phyloP scores from a whole-genome alignment of 1,284 basidiomycete species.

The Cutaneotrichosporon mucoides region DNA sequence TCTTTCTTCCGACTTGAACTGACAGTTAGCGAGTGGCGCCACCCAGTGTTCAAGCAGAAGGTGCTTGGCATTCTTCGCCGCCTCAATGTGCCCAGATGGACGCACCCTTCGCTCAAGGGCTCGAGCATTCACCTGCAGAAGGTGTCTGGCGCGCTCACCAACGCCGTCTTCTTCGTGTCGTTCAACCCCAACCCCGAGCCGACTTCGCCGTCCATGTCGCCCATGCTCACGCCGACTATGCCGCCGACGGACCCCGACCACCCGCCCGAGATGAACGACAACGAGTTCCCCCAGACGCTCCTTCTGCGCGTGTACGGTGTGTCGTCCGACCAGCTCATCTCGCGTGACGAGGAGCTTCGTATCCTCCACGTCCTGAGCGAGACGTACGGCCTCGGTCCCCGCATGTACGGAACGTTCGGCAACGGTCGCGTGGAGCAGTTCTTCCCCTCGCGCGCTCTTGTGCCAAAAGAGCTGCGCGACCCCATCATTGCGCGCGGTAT shows the following conservation, averaged over 20 bases:
- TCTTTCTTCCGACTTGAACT: neutral
- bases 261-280: conserved; percentile 28
- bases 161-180: conserved; percentile 88
- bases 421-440: conserved; percentile 92
- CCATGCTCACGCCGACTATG: conserved; percentile 46
- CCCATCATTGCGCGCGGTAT: conserved; percentile 73
- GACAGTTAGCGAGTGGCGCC: conserved; percentile 41
- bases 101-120: conserved; percentile 43
- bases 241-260: conserved; percentile 38
- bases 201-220: conserved; percentile 44
- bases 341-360: conserved; percentile 74
- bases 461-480: conserved; percentile 69
- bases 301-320: conserved; percentile 85
- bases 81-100: conserved; percentile 45
- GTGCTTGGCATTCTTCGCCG: conserved; percentile 38
- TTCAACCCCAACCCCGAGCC: conserved; percentile 47
- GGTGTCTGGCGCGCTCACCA: conserved; percentile 87
- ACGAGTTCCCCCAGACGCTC: conserved; percentile 58
- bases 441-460: conserved; percentile 78
- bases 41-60: conserved; percentile 48
- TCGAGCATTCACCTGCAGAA: conserved; percentile 64
- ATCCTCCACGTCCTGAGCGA: conserved; percentile 82
- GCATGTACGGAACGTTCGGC: conserved; percentile 84
- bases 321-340: conserved; percentile 78
- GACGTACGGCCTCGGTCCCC: conserved; percentile 79